Base-by-base conservation (phyloP, 371 early-diverging fungal genomes). In the Mortierella sp. region DNA sequence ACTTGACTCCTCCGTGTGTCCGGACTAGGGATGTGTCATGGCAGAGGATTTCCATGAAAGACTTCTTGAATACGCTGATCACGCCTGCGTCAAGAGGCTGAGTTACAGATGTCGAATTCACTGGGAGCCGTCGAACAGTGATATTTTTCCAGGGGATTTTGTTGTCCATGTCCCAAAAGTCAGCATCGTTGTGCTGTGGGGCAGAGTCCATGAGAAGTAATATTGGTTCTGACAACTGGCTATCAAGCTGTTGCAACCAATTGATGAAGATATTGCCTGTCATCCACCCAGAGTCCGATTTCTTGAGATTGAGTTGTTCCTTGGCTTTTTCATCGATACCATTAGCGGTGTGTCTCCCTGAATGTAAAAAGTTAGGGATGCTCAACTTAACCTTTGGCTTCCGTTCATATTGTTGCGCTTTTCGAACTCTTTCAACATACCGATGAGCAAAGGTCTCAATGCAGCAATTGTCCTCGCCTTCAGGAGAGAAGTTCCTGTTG, bases 41-140 rank as follows among this genome's bases (percentile, higher is more conserved):
- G 14, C 51, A 12, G 23, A 51, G 62, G 14, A 51, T 45, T 4
- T 61, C 50, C n/a, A 61, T 19, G 16, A n/a, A 61, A 1, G 37
- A 12, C 1, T 51, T 19, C 14, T 51, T 61, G 62, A 61, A 61
- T 0, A 48, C 51, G 29, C n/a, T n/a, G n/a, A n/a, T n/a, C n/a
- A n/a, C n/a, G n/a, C n/a, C n/a, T n/a, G n/a, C n/a, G n/a, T n/a
- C 61, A 4, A 61, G 60, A 25, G 60, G 60, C 16, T 60, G 60
- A 15, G 60, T 60, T 4, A 60, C 48, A 23, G 60, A 44, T 14
- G 48, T 60, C 12, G 60, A 45, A 9, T 45, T 30, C 45, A 0
- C 29, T n/a, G 48, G 52, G 1, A 61, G n/a, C 7, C 51, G 26
- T 15, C 7, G 25, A 2, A 61, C 50, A 18, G 6, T 14, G 25